phyloP scores from a whole-genome alignment of 2,329 filamentous ascomycete species.

The Akanthomyces uredinophilus region DNA sequence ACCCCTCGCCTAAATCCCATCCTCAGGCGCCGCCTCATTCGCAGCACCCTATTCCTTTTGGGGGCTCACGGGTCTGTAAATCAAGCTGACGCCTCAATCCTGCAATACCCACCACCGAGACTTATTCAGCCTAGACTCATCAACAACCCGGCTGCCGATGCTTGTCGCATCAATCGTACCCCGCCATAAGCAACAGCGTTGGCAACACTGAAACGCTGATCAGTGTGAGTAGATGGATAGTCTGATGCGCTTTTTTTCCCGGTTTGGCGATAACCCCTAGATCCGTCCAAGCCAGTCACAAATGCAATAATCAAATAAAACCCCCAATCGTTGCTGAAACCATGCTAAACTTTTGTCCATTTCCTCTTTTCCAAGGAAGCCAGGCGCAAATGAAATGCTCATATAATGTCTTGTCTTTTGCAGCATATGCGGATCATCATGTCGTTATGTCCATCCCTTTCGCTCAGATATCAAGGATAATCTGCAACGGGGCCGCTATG shows the following conservation, averaged over 20 bases:
- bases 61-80: not conserved
- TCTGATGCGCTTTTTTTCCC: not conserved
- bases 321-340: constrained; percentile 7
- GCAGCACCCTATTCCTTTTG: not conserved
- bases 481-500: constrained; percentile 23
- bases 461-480: constrained; percentile 26
- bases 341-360: constrained; percentile 6
- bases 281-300: not conserved
- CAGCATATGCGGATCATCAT: constrained; percentile 1
- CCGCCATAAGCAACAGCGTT: not conserved
- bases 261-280: not conserved
- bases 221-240: not conserved
- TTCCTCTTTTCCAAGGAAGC: constrained; percentile 2
- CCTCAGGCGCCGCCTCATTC: constrained; percentile 10
- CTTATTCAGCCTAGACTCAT: not conserved
- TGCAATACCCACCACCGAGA: not conserved
- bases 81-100: not conserved
- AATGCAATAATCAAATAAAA: constrained; percentile 9
- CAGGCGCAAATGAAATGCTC: constrained; percentile 6
- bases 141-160: not conserved
- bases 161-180: not conserved
- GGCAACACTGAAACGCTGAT: not conserved
- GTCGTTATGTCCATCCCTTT: not conserved
- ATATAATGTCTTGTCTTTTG: not conserved
- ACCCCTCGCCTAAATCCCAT: not conserved